Conservation (phyloP, 2,329 filamentous ascomycete species). For the Diplodia intermedia region DNA sequence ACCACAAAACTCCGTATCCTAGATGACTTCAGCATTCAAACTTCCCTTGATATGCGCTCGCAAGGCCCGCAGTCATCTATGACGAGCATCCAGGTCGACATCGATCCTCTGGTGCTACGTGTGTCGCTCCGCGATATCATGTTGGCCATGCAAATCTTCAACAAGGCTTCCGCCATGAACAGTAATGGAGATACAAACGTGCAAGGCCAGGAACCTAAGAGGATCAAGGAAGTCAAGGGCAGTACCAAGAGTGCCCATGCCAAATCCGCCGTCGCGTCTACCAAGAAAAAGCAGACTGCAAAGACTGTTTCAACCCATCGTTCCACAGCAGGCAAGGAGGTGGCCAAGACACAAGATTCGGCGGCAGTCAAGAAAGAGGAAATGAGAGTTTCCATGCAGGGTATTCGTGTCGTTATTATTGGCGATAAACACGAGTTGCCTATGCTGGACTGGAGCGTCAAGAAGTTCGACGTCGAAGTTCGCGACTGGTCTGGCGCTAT, state of each 20-base stretch:
- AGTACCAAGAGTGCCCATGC: slow-evolving; percentile 52
- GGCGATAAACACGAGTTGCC: slow-evolving; percentile 95
- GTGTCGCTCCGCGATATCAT: slow-evolving; percentile 94
- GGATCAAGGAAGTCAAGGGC: slow-evolving; percentile 60
- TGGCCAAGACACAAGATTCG: slow-evolving; percentile 60
- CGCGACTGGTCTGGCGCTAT: slow-evolving; percentile 90
- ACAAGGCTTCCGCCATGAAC: slow-evolving; percentile 87
- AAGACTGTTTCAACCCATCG: slow-evolving; percentile 54
- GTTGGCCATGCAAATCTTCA: slow-evolving; percentile 89
- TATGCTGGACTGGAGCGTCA: slow-evolving; percentile 91
- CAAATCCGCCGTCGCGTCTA: slow-evolving; percentile 57
- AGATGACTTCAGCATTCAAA: slow-evolving; percentile 92
- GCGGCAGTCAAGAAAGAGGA: slow-evolving; percentile 74
- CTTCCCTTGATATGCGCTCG: slow-evolving; percentile 79
- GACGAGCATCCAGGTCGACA: slow-evolving; percentile 82
- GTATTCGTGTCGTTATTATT: slow-evolving; percentile 90
- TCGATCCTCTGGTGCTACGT: slow-evolving; percentile 89
- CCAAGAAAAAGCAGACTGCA: slow-evolving; percentile 50
- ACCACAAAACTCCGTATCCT: slow-evolving; percentile 88
- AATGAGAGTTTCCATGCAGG: slow-evolving; percentile 83
- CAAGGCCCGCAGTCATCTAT: slow-evolving; percentile 66
- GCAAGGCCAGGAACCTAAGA: slow-evolving; percentile 61
- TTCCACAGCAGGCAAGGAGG: slow-evolving; percentile 61
- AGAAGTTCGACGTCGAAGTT: slow-evolving; percentile 83
- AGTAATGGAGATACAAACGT: slow-evolving; percentile 55